These are phyloP conservation scores for Echites panduratus DNA, from an alignment of 257 asterid genomes.

Conservation along the genomic window DNA sequence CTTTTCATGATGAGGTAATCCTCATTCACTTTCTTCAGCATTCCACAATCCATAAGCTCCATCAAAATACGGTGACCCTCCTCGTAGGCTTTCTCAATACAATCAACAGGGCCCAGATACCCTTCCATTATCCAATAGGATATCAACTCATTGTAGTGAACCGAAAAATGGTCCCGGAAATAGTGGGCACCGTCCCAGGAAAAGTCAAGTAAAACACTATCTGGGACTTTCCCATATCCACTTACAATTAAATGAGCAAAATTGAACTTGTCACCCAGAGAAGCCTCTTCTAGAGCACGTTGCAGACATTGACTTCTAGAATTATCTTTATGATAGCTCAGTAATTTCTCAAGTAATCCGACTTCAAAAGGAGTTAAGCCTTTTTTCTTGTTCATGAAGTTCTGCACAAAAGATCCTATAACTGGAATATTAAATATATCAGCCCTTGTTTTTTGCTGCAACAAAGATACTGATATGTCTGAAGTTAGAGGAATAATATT, in stretches of 20 bases:
- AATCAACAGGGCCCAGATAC: conserved; percentile 13
- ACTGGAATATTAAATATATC: conserved; percentile 6
- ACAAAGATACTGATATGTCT: conserved; percentile 11
- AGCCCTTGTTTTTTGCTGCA: conserved; percentile 3
- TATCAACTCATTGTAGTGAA: conserved; percentile 19
- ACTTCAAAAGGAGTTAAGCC: conserved; percentile 12
- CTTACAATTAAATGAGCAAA: neutral
- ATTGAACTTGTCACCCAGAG: neutral
- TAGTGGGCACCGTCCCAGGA: conserved; percentile 1
- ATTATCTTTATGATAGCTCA: neutral
- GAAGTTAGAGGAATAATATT: neutral
- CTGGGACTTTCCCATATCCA: conserved; percentile 7
- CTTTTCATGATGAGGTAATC: conserved; percentile 3
- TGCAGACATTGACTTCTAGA: neutral
- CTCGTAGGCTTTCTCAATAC: conserved; percentile 15
- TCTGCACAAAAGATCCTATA: neutral
- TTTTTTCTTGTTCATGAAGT: conserved; percentile 2
- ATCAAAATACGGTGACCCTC: conserved; percentile 18
- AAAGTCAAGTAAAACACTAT: conserved; percentile 16
- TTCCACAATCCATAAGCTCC: conserved; percentile 18
- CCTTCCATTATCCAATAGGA: conserved; percentile 23
- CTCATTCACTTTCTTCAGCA: conserved; percentile 12
- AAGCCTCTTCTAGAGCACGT: conserved; percentile 7
- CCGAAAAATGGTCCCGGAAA: neutral
- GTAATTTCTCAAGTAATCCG: conserved; percentile 10